A percentile compares a stretch with the other conserved stretches of the same genome.
These are phyloP conservation scores for Kwoniella mangroviensis DNA, from an alignment of 768 basidiomycete genomes.

Conservation along the genomic window DNA sequence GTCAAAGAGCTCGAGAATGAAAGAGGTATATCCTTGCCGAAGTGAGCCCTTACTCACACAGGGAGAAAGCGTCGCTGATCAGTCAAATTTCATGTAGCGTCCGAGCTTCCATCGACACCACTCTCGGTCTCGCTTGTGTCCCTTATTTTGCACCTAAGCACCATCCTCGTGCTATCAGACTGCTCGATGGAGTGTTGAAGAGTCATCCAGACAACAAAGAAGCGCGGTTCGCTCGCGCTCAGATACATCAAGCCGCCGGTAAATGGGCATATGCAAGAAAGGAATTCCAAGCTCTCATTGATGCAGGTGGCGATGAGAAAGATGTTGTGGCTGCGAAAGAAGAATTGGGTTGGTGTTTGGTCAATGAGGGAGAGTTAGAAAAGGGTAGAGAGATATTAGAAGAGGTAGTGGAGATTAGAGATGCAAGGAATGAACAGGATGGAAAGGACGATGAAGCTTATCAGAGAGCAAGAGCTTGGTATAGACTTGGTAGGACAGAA, in stretches of 20 bases:
- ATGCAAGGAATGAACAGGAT: constrained; percentile 45
- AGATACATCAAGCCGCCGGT: constrained; percentile 68
- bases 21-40: constrained; percentile 63
- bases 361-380: constrained; percentile 59
- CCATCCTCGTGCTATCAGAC: constrained; percentile 73
- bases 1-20: constrained; percentile 65
- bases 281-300: constrained; percentile 67
- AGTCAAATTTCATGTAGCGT: constrained; percentile 25
- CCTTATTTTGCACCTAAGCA: constrained; percentile 89
- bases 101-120: constrained; percentile 67
- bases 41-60: constrained; percentile 58
- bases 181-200: constrained; percentile 74
- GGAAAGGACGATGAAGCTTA: constrained; percentile 62
- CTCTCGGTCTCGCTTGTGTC: constrained; percentile 75
- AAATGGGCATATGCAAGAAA: constrained; percentile 72
- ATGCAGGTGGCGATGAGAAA: constrained; percentile 42
- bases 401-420: constrained; percentile 46
- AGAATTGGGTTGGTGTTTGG: constrained; percentile 83
- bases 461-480: constrained; percentile 79
- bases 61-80: not conserved
- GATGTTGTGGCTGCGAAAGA: constrained; percentile 66
- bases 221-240: constrained; percentile 75
- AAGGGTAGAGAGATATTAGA: constrained; percentile 53
- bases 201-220: constrained; percentile 68
- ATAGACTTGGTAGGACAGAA: constrained; percentile 77